Evolutionary conservation across 2,329 filamentous ascomycete genomes (phyloP).

Genomic region (Colletotrichum lupini): DNA sequence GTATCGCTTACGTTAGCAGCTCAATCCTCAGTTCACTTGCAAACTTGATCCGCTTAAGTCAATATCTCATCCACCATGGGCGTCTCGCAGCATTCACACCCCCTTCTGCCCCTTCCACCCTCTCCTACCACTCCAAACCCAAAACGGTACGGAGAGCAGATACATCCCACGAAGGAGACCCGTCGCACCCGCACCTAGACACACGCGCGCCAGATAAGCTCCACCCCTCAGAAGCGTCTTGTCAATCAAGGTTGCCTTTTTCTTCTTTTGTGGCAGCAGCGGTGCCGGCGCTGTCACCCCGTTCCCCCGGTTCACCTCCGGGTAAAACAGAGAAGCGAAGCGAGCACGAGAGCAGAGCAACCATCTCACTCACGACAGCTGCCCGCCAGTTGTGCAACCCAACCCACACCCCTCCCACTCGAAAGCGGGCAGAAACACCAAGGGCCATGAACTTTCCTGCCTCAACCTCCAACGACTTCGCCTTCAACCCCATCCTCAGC

Average conservation of each 20-base stretch:
- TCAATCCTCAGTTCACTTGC: not conserved
- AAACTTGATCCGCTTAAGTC: not conserved
- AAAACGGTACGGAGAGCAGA: constrained; percentile 29
- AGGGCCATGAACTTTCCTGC: constrained; percentile 46
- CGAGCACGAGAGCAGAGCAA: not conserved
- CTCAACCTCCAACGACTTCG: constrained; percentile 40
- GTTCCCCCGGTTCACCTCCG: constrained; percentile 22
- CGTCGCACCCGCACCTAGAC: constrained; percentile 4
- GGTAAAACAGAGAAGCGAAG: not conserved
- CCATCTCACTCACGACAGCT: constrained; percentile 26
- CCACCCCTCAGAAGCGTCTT: constrained; percentile 16
- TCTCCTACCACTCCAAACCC: constrained; percentile 32
- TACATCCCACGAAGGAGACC: constrained; percentile 26
- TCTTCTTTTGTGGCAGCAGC: not conserved
- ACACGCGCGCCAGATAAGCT: constrained; percentile 28
- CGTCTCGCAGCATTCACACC: constrained; percentile 19
- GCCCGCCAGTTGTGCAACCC: constrained; percentile 31
- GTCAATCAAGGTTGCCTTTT: constrained; percentile 2
- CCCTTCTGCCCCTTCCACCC: constrained; percentile 25
- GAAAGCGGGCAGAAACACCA: constrained; percentile 12
- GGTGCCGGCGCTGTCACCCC: not conserved
- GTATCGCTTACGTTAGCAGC: not conserved
- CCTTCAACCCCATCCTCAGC: constrained; percentile 44
- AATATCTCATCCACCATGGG: constrained; percentile 17
- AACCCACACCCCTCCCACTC: not conserved